Evolutionary conservation across 2,329 filamentous ascomycete species (phyloP).

Genomic region (Trichocomaceae sp.): DNA sequence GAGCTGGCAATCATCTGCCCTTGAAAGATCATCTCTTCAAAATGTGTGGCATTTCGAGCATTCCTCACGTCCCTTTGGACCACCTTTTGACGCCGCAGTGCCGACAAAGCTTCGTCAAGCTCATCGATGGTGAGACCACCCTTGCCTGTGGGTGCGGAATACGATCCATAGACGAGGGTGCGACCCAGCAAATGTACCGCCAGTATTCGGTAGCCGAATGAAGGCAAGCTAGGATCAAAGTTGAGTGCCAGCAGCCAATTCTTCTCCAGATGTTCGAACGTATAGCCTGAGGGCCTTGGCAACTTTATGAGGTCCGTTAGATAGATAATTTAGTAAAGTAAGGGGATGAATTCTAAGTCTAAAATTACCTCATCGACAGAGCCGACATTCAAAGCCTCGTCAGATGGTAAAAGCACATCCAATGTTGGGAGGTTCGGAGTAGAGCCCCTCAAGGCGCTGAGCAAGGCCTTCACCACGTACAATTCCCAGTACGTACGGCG

Average conservation of each 20-base stretch:
- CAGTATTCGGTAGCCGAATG: conserved; percentile 72
- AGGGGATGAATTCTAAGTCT: conserved; percentile 29
- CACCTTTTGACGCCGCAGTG: conserved; percentile 51
- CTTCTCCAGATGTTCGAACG: conserved; percentile 49
- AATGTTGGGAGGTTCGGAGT: conserved; percentile 40
- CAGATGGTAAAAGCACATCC: conserved; percentile 66
- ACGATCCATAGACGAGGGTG: conserved; percentile 47
- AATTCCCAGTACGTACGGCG: conserved; percentile 79
- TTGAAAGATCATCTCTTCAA: conserved; percentile 54
- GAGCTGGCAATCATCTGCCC: conserved; percentile 27
- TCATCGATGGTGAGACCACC: conserved; percentile 33
- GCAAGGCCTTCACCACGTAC: conserved; percentile 68
- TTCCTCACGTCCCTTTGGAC: conserved; percentile 54
- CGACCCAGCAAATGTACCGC: conserved; percentile 66
- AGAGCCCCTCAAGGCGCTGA: conserved; percentile 55
- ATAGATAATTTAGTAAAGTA: background rate
- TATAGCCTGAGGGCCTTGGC: conserved; percentile 48
- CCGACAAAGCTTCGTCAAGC: conserved; percentile 47
- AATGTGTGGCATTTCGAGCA: conserved; percentile 56
- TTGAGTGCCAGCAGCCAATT: conserved; percentile 58
- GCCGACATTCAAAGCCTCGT: conserved; percentile 44
- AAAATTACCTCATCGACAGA: conserved; percentile 19
- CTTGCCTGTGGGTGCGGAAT: background rate
- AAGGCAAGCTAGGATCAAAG: conserved; percentile 57
- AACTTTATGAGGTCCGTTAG: conserved; percentile 33